Base-by-base conservation (phyloP, 2,329 filamentous ascomycete species). In the Cordyceps pruinosa region DNA sequence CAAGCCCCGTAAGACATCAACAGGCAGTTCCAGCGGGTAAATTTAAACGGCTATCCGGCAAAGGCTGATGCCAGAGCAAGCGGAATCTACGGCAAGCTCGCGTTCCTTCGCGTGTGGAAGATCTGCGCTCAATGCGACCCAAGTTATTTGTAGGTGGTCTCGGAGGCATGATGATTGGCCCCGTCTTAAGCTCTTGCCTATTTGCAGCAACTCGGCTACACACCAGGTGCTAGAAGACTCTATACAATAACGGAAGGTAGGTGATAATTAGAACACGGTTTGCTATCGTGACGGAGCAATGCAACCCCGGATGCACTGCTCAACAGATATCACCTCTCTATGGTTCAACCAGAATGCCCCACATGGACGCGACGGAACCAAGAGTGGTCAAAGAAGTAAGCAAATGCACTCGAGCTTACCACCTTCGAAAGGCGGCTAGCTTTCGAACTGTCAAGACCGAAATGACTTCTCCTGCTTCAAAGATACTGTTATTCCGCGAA, bases 381-480 rank as follows among this genome's bases (percentile, higher is more conserved):
- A 23, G 21, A 13, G 17, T n/a, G 30, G 13, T 23, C 46, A 17
- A 10, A 21, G 19, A 15, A 23, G 34, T 48, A 48, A 48, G 48
- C 34, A 39, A 7, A 15, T 39, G 25, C 49, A 7, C 7, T 25
- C 5, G 17, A 1, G 26, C 17, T n/a, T 44, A 53, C 50, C 50
- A 53, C 50, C 50, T 53, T 42, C 50, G 50, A 30, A 53, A 53
- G 50, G 23, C 12, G 26, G 50, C 35, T 53, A 53, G 50, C 50
- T 25, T 23, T 10, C 10, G 12, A 28, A 8, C 17, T 30, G 12
- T 41, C 34, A 19, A 19, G 10, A 7, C 19, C 35, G 5, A 35
- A 51, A 51, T 30, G 8, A 35, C 34, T 21, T 51, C 48, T 39
- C 23, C 9, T 9, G 19, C 23, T 15, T 21, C 34, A 17, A n/a